phyloP scores from a whole-genome alignment of 2,329 filamentous ascomycete species.

The Exophiala oligosperma region DNA sequence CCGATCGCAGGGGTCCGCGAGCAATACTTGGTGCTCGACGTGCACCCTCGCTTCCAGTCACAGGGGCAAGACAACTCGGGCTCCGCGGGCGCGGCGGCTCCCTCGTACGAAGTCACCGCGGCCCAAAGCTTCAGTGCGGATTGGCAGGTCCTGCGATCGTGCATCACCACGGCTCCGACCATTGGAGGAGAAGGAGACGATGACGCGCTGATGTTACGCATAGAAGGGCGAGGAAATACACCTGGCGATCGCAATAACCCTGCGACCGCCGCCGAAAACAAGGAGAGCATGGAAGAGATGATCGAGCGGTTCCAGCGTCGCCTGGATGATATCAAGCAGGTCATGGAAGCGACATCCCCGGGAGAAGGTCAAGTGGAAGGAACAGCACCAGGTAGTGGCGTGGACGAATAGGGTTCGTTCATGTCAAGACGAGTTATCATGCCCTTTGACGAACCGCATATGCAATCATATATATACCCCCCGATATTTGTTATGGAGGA shows the following conservation, averaged over 20 bases:
- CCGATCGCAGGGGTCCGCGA: conserved; percentile 51
- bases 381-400: not conserved
- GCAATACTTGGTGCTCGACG: conserved; percentile 58
- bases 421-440: not conserved
- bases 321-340: conserved; percentile 43
- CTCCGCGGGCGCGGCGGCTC: not conserved
- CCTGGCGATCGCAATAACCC: conserved; percentile 29
- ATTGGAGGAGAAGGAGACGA: conserved; percentile 60
- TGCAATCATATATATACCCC: not conserved
- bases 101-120: conserved; percentile 56
- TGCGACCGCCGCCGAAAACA: conserved; percentile 19
- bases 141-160: conserved; percentile 66
- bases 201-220: conserved; percentile 50
- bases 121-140: conserved; percentile 71
- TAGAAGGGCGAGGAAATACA: conserved; percentile 37
- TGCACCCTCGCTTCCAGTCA: conserved; percentile 40
- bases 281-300: conserved; percentile 45
- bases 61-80: conserved; percentile 35
- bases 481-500: not conserved
- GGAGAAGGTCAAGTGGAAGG: not conserved
- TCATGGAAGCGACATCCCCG: conserved; percentile 32
- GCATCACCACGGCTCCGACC: conserved; percentile 60
- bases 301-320: conserved; percentile 48
- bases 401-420: not conserved
- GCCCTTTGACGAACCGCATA: not conserved